Percentiles rank a stretch among this genome's conserved stretches.
Conservation (phyloP, 2,329 filamentous ascomycete genomes). For the Thielaviopsis euricoi region DNA sequence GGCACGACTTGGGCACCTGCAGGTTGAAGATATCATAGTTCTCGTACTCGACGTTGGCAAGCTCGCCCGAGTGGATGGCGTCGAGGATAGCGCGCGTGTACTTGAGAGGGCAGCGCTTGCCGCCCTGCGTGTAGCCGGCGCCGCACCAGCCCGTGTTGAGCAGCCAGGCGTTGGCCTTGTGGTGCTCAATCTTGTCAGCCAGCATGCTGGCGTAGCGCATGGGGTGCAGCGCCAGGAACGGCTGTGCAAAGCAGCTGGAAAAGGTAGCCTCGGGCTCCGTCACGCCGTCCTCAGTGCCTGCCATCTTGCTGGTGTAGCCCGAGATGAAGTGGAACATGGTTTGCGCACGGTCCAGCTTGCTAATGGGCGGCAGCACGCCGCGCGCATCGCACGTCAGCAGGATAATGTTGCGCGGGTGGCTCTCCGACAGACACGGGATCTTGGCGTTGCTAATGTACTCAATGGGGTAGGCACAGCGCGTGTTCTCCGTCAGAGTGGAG, state of each 20-base stretch:
- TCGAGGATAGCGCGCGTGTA: conserved; percentile 98
- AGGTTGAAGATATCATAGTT: conserved; percentile 95
- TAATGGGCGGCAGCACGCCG: conserved; percentile 93
- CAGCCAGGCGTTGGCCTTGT: conserved; percentile 94
- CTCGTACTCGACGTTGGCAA: conserved; percentile 86
- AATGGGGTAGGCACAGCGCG: conserved; percentile 91
- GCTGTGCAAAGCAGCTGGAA: conserved; percentile 97
- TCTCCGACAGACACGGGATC: conserved; percentile 79
- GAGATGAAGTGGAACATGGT: conserved; percentile 99
- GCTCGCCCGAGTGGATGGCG: conserved; percentile 87
- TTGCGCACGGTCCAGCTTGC: conserved; percentile 84
- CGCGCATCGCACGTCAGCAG: conserved; percentile 95
- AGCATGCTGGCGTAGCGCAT: conserved; percentile 99
- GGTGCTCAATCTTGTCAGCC: conserved; percentile 88
- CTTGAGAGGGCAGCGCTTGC: conserved; percentile 94
- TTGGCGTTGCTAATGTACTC: conserved; percentile 99
- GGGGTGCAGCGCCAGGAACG: conserved; percentile 95
- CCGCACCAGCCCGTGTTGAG: conserved; percentile 98
- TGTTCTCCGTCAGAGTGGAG: conserved; percentile 90
- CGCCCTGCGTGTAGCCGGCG: conserved; percentile 75
- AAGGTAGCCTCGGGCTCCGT: conserved; percentile 97
- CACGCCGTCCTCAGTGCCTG: conserved; percentile 91
- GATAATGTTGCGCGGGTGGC: conserved; percentile 93
- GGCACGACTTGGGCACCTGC: conserved; percentile 80
- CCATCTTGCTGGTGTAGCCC: conserved; percentile 99